A percentile compares a stretch with the other conserved stretches of the same genome.
Evolutionary conservation across 345 rosid genomes (phyloP).

Genomic region (Melaleuca quinquenervia): DNA sequence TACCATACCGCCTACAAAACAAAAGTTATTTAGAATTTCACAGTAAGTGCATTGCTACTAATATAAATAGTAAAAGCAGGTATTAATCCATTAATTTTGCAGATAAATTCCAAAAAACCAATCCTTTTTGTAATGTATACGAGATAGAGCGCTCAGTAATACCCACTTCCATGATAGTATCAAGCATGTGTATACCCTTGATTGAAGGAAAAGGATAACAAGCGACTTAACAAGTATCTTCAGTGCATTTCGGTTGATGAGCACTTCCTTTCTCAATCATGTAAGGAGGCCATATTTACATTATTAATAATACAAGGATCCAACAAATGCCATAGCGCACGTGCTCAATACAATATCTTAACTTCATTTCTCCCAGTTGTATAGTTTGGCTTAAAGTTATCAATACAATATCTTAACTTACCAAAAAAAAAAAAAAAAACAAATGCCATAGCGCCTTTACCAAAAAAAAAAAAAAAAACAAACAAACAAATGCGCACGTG

Average conservation of each 20-base stretch:
- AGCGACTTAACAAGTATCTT: not conserved
- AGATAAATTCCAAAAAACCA: not conserved
- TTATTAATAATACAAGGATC: not conserved
- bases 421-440: too few species aligned
- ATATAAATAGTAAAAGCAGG: not conserved
- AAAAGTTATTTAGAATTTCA: not conserved
- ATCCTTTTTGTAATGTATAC: not conserved
- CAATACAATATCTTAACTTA: too few species aligned
- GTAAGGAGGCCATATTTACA: not conserved
- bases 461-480: too few species aligned
- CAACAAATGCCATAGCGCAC: not conserved
- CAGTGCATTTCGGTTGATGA: not conserved
- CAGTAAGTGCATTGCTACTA: not conserved
- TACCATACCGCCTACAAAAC: constrained; percentile 80
- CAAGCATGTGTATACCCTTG: not conserved
- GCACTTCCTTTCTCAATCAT: not conserved
- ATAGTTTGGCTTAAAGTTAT: too few species aligned
- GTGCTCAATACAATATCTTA: too few species aligned
- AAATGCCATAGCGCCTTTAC: too few species aligned
- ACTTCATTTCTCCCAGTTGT: too few species aligned
- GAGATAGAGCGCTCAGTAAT: not conserved
- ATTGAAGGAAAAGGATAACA: not conserved
- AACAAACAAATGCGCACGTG: not conserved
- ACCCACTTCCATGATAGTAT: not conserved
- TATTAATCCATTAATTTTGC: not conserved